These are phyloP conservation scores for Murraya koenigii DNA, from an alignment of 345 rosid genomes.

Conservation along the genomic window DNA sequence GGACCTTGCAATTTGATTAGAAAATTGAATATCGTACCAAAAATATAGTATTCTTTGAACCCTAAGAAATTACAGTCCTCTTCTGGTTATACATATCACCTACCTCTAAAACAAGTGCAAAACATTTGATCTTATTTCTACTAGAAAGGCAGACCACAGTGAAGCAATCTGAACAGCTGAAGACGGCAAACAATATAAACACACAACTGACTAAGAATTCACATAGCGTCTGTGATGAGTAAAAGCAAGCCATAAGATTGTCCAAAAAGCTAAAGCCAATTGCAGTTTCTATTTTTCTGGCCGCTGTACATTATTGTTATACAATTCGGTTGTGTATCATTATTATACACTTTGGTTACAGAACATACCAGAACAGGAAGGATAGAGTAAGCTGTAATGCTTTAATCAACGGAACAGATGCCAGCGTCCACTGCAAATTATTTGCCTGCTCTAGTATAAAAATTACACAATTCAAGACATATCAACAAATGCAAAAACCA, in stretches of 20 bases:
- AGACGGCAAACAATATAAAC: neutral
- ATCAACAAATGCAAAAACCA: neutral
- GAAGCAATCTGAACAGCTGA: neutral
- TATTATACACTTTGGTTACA: neutral
- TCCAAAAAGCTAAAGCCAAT: neutral
- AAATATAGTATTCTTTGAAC: neutral
- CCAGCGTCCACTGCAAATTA: conserved; percentile 82
- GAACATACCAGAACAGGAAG: conserved; percentile 76
- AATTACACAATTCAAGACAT: conserved; percentile 11
- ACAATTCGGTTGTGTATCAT: neutral
- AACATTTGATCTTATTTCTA: neutral
- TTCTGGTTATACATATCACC: neutral
- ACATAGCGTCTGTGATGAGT: neutral
- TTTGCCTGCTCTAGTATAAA: conserved; percentile 54
- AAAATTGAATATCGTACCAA: neutral
- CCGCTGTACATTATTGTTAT: too few relatives aligned
- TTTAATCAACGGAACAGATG: conserved; percentile 82
- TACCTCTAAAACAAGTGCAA: neutral
- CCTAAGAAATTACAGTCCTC: neutral
- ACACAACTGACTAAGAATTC: neutral
- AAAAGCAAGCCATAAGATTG: neutral
- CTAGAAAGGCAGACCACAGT: neutral
- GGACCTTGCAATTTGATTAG: neutral
- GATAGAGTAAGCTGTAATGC: conserved; percentile 83
- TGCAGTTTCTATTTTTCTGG: neutral